Percentiles rank a stretch among this genome's conserved stretches.
phyloP scores from a whole-genome alignment of 768 basidiomycete species.

The Tylopilus vinaceipallidus region DNA sequence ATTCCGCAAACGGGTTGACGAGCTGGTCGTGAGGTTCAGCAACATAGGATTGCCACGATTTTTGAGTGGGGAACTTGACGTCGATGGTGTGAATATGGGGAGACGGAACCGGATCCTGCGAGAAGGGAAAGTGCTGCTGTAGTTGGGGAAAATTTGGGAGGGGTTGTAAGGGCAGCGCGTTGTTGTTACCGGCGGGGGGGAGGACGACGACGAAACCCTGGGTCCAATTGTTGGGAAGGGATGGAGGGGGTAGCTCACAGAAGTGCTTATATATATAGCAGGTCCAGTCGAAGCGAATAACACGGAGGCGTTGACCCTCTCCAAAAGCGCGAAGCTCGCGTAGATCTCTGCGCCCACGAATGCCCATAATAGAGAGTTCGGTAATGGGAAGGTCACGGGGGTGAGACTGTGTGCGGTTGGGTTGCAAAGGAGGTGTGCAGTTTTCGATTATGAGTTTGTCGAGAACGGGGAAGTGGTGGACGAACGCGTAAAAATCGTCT shows the following conservation, averaged over 20 bases:
- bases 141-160: background rate
- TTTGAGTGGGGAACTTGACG: constrained; percentile 31
- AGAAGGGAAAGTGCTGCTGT: constrained; percentile 2
- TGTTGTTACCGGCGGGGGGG: constrained; percentile 3
- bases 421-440: constrained; percentile 30
- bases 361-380: constrained; percentile 39
- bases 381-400: constrained; percentile 43
- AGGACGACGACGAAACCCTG: constrained; percentile 12
- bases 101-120: constrained; percentile 16
- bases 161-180: constrained; percentile 6
- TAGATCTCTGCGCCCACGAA: constrained; percentile 30
- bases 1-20: constrained; percentile 26
- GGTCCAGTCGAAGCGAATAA: constrained; percentile 45
- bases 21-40: constrained; percentile 29
- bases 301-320: constrained; percentile 35
- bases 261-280: constrained; percentile 37
- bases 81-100: constrained; percentile 30
- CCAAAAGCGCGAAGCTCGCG: constrained; percentile 34
- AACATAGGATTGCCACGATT: constrained; percentile 28
- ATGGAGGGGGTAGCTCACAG: constrained; percentile 2
- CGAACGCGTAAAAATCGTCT: constrained; percentile 31
- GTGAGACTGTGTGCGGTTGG: constrained; percentile 17
- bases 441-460: constrained; percentile 41
- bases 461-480: constrained; percentile 39
- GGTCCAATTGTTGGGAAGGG: constrained; percentile 10